phyloP scores from a whole-genome alignment of 2,329 filamentous ascomycete genomes.

The Colletotrichum musae region DNA sequence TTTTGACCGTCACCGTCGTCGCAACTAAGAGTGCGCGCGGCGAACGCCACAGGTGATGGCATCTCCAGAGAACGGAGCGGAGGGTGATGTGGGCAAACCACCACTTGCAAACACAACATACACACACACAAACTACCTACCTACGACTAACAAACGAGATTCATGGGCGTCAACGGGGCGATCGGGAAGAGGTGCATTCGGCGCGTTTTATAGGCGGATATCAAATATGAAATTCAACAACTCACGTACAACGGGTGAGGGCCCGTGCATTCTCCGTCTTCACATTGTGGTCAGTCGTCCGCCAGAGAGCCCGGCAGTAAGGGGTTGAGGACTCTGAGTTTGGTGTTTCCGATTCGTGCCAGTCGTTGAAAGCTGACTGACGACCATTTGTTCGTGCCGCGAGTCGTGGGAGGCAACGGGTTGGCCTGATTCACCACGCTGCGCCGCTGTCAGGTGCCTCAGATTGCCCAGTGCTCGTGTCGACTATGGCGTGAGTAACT shows the following conservation, averaged over 20 bases:
- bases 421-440: too few relatives aligned
- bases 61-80: too few relatives aligned
- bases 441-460: too few relatives aligned
- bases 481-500: too few relatives aligned
- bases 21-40: neutral
- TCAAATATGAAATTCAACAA: constrained; percentile 8
- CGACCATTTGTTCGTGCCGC: too few relatives aligned
- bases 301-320: too few relatives aligned
- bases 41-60: neutral
- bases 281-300: neutral
- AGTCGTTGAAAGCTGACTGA: too few relatives aligned
- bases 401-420: too few relatives aligned
- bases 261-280: neutral
- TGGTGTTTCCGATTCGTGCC: too few relatives aligned
- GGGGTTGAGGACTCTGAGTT: too few relatives aligned
- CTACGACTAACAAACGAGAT: constrained; percentile 14
- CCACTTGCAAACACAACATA: neutral
- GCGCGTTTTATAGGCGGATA: constrained; percentile 26
- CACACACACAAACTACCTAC: constrained; percentile 11
- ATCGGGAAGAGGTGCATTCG: constrained; percentile 14
- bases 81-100: too few relatives aligned
- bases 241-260: neutral
- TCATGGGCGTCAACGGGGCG: constrained; percentile 19
- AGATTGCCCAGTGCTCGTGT: too few relatives aligned
- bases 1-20: neutral